Percentiles rank a stretch among this genome's conserved stretches.
phyloP scores from a whole-genome alignment of 1,284 basidiomycete genomes.

The Sporisorium iseilematis-ciliati region DNA sequence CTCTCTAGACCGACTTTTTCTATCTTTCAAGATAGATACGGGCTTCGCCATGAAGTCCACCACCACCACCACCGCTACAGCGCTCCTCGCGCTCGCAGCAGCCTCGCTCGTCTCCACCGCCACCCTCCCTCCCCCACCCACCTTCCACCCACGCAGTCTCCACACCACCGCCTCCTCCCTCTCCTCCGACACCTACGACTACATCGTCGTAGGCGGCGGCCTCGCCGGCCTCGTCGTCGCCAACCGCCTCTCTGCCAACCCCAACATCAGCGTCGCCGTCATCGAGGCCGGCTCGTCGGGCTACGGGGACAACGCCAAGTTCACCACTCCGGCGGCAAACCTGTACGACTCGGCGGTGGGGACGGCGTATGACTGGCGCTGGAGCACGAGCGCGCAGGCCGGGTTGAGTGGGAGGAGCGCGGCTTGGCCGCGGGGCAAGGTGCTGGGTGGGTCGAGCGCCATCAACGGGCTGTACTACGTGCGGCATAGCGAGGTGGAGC shows the following conservation, averaged over 20 bases:
- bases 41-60: conserved; percentile 11
- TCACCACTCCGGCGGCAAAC: conserved; percentile 49
- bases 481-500: conserved; percentile 47
- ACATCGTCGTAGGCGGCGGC: conserved; percentile 73
- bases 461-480: conserved; percentile 65
- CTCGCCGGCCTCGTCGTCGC: conserved; percentile 72
- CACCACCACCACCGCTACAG: conserved; percentile 5
- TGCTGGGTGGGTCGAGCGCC: conserved; percentile 61
- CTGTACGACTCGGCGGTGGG: conserved; percentile 55
- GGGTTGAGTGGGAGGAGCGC: conserved; percentile 26
- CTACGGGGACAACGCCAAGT: conserved; percentile 35
- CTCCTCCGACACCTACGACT: conserved; percentile 66
- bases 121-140: background rate
- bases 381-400: conserved; percentile 41
- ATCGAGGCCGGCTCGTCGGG: conserved; percentile 73
- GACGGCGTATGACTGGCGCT: conserved; percentile 60
- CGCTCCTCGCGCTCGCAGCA: conserved; percentile 1
- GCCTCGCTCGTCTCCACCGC: conserved; percentile 8
- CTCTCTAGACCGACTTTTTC: too few species aligned
- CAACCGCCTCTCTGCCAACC: conserved; percentile 56
- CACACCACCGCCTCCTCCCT: conserved; percentile 30
- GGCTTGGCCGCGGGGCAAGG: conserved; percentile 41
- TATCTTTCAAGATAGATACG: too few species aligned
- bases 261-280: conserved; percentile 59
- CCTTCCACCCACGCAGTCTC: conserved; percentile 34